Evolutionary conservation across 768 basidiomycete genomes (phyloP).

Genomic region (Boletus eberwhitei): DNA sequence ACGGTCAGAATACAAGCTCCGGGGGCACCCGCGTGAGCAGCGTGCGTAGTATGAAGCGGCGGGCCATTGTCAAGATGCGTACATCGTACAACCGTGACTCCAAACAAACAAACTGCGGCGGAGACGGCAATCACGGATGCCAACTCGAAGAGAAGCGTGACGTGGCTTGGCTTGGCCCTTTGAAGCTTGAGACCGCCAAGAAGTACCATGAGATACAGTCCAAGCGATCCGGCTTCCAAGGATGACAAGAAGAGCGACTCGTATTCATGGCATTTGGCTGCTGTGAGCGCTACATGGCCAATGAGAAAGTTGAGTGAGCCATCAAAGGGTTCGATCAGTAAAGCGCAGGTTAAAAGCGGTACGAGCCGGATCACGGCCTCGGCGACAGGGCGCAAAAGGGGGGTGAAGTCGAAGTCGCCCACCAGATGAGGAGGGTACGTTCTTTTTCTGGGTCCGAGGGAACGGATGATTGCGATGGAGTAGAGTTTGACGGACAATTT

Average conservation of each 20-base stretch:
- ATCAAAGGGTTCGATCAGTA: slow-evolving; percentile 7
- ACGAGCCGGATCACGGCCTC: slow-evolving; percentile 9
- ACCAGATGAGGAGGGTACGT: slow-evolving; percentile 7
- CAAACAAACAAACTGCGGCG: slow-evolving; percentile 13
- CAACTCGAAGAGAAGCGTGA: slow-evolving; percentile 9
- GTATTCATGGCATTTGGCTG: slow-evolving; percentile 10
- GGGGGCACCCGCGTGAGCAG: slow-evolving; percentile 14
- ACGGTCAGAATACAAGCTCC: slow-evolving; percentile 9
- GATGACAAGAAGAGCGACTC: slow-evolving; percentile 3
- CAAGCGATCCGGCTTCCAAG: slow-evolving; percentile 11
- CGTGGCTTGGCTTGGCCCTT: neutral
- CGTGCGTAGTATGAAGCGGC: slow-evolving; percentile 6
- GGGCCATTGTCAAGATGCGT: neutral
- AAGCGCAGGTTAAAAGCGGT: neutral
- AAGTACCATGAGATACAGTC: slow-evolving; percentile 3
- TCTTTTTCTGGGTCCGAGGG: slow-evolving; percentile 4
- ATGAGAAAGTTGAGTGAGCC: slow-evolving; percentile 9
- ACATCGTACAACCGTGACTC: slow-evolving; percentile 1
- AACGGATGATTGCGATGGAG: neutral
- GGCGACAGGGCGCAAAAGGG: slow-evolving; percentile 8
- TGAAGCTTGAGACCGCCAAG: neutral
- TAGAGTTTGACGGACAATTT: neutral
- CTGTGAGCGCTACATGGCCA: slow-evolving; percentile 13
- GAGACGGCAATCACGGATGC: slow-evolving; percentile 4
- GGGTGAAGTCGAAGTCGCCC: slow-evolving; percentile 9